phyloP scores from a whole-genome alignment of 192 early-diverging fungal species.

The Pecoramyces ruminantium region DNA sequence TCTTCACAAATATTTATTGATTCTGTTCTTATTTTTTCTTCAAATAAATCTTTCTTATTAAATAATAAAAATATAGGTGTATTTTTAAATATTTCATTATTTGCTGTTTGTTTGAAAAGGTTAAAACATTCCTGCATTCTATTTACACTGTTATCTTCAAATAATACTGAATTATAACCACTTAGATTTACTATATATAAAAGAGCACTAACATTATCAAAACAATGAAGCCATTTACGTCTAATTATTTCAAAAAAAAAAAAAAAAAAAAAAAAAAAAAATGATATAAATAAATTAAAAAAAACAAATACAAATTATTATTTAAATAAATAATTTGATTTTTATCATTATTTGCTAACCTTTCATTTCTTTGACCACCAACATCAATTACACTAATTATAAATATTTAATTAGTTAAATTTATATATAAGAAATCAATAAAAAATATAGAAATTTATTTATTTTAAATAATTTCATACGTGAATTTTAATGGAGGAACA shows the following conservation, averaged over 20 bases:
- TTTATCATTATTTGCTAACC: no score
- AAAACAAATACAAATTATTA: no score
- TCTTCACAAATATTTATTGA: neutral
- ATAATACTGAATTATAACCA: neutral
- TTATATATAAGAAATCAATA: no score
- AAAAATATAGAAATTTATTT: no score
- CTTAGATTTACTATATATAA: neutral
- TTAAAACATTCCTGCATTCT: constrained; percentile 1
- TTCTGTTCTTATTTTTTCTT: neutral
- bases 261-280: no score
- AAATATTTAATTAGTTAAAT: no score
- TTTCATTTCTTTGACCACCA: constrained; percentile 1
- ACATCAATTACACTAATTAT: neutral
- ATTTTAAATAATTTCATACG: neutral
- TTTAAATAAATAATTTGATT: no score
- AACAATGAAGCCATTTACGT: constrained; percentile 1
- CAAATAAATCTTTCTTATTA: constrained; percentile 1
- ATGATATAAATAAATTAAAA: no score
- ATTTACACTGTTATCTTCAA: neutral
- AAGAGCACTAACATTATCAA: neutral
- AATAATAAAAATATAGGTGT: neutral
- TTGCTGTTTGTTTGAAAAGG: constrained; percentile 1
- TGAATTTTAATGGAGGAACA: constrained; percentile 1
- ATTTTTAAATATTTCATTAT: neutral
- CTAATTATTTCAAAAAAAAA: no score